Conservation (phyloP, 225 moss, liverwort and hornwort genomes). For the Straminergon stramineum region DNA sequence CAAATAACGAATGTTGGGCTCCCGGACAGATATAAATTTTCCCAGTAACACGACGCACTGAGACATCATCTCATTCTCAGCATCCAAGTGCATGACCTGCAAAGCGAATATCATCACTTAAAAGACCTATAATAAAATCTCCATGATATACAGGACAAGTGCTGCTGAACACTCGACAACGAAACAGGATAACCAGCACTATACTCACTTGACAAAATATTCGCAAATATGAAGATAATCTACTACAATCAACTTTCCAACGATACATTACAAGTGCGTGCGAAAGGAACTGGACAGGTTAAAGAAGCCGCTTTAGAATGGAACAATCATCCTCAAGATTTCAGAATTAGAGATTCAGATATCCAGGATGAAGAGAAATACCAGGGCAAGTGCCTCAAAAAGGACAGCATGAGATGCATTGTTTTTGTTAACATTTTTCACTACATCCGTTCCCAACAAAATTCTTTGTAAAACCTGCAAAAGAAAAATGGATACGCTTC, state of each 20-base stretch:
- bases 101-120: neutral
- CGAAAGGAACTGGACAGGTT: neutral
- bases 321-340: neutral
- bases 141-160: neutral
- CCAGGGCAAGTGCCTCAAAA: constrained; percentile 93
- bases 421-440: constrained; percentile 97
- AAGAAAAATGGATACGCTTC: neutral
- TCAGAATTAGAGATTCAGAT: neutral
- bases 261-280: neutral
- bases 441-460: constrained; percentile 90
- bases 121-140: neutral
- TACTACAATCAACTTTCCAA: neutral
- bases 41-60: constrained; percentile 87
- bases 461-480: constrained; percentile 84
- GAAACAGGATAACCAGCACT: neutral
- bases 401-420: constrained; percentile 99
- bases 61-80: constrained; percentile 94
- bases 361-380: constrained; percentile 13
- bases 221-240: neutral
- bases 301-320: neutral
- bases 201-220: neutral
- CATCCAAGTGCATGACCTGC: constrained; percentile 98
- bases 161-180: neutral
- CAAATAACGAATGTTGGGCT: constrained; percentile 93
- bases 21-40: constrained; percentile 92